phyloP scores from a whole-genome alignment of 345 rosid species.

The Trapa incisa region DNA sequence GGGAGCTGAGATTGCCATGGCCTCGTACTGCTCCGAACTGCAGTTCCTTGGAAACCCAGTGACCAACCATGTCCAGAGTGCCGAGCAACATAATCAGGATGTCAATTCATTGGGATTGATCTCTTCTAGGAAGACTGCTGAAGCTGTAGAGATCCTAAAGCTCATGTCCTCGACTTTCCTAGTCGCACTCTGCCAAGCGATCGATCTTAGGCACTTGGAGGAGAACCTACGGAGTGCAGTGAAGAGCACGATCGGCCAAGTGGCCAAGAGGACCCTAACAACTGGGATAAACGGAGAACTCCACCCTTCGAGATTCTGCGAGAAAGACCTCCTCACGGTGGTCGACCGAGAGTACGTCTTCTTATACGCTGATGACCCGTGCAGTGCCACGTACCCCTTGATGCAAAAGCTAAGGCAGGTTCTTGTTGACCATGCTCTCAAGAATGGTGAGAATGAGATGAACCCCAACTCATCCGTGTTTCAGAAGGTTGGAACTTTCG shows the following conservation, averaged over 20 bases:
- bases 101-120: constrained; percentile 47
- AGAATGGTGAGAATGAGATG: constrained; percentile 11
- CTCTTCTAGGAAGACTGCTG: constrained; percentile 49
- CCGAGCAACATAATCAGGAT: constrained; percentile 49
- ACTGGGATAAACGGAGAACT: constrained; percentile 35
- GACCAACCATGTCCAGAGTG: constrained; percentile 45
- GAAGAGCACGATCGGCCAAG: constrained; percentile 37
- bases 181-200: constrained; percentile 49
- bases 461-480: constrained; percentile 6
- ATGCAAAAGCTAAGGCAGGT: constrained; percentile 16
- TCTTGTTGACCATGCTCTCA: constrained; percentile 9
- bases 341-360: constrained; percentile 12
- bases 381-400: constrained; percentile 12
- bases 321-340: constrained; percentile 10
- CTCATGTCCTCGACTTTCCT: constrained; percentile 46
- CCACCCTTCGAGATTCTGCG: constrained; percentile 12
- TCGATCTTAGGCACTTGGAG: constrained; percentile 53
- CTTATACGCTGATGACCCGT: constrained; percentile 10
- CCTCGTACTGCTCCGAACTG: constrained; percentile 45
- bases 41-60: constrained; percentile 43
- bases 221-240: constrained; percentile 38
- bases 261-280: constrained; percentile 35
- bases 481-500: constrained; percentile 8
- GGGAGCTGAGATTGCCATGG: constrained; percentile 75
- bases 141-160: constrained; percentile 39